Percentiles rank a stretch among this genome's conserved stretches.
Evolutionary conservation across 345 rosid species (phyloP).

Genomic region (Linum lewisii): DNA sequence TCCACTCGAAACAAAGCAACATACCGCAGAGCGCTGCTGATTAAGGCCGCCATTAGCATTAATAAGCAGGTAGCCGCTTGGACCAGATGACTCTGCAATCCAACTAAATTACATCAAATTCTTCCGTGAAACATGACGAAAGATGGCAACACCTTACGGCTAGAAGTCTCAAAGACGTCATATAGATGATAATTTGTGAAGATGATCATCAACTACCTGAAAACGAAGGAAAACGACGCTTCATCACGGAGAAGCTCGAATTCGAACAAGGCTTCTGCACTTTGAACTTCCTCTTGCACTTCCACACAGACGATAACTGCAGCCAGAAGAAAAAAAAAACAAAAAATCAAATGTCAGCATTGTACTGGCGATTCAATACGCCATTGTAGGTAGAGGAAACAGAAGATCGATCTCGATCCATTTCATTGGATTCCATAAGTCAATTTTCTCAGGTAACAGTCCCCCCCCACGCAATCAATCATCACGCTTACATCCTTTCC

Average conservation of each 20-base stretch:
- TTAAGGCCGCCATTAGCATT: conserved; percentile 97
- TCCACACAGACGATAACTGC: conserved; percentile 78
- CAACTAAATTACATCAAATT: conserved; percentile 3
- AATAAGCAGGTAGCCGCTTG: conserved; percentile 60
- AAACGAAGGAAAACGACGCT: conserved; percentile 17
- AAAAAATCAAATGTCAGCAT: background rate
- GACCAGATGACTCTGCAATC: conserved; percentile 39
- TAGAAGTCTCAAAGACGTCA: background rate
- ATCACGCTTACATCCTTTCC: background rate
- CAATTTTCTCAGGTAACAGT: background rate
- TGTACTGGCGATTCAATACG: background rate
- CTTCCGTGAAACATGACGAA: background rate
- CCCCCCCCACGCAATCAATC: background rate
- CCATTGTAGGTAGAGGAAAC: background rate
- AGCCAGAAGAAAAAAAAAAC: too few species aligned
- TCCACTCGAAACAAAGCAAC: conserved; percentile 3
- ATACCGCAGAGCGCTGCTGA: conserved; percentile 94
- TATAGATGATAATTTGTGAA: background rate
- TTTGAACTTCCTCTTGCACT: conserved; percentile 56
- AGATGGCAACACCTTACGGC: background rate
- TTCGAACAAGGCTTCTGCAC: conserved; percentile 66
- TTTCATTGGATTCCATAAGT: background rate
- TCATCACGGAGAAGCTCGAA: conserved; percentile 18
- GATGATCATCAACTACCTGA: conserved; percentile 30
- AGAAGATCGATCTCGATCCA: background rate